Conservation (phyloP, 2,329 filamentous ascomycete species). For the Alternaria angustiovoidea region DNA sequence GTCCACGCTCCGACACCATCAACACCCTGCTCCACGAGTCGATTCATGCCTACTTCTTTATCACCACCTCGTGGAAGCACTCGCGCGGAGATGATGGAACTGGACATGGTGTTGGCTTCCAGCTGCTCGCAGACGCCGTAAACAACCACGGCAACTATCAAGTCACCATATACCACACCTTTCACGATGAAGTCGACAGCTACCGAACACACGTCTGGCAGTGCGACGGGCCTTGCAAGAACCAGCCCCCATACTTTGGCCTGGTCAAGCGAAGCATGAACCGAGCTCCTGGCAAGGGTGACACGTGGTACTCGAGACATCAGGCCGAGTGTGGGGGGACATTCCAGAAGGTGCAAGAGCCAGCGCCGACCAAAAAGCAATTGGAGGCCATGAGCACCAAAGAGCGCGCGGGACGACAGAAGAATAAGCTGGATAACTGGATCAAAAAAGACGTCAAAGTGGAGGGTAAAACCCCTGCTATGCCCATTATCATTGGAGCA, state of each 20-base stretch:
- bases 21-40: conserved; percentile 57
- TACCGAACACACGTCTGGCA: conserved; percentile 57
- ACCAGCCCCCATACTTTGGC: conserved; percentile 53
- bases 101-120: conserved; percentile 55
- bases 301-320: conserved; percentile 54
- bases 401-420: conserved; percentile 54
- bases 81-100: conserved; percentile 54
- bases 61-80: conserved; percentile 55
- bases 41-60: conserved; percentile 58
- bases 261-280: conserved; percentile 58
- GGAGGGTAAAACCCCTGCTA: conserved; percentile 23
- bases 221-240: conserved; percentile 53
- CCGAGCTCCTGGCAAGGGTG: conserved; percentile 52
- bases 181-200: conserved; percentile 57
- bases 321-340: conserved; percentile 52
- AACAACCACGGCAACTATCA: conserved; percentile 54
- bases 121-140: conserved; percentile 55
- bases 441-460: conserved; percentile 27
- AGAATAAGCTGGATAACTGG: conserved; percentile 56
- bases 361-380: conserved; percentile 54
- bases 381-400: conserved; percentile 49
- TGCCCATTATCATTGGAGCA: conserved; percentile 10
- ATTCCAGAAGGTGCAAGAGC: conserved; percentile 54
- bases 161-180: conserved; percentile 55
- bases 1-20: conserved; percentile 53